phyloP scores from a whole-genome alignment of 2,329 filamentous ascomycete genomes.

The Diaporthe citri region DNA sequence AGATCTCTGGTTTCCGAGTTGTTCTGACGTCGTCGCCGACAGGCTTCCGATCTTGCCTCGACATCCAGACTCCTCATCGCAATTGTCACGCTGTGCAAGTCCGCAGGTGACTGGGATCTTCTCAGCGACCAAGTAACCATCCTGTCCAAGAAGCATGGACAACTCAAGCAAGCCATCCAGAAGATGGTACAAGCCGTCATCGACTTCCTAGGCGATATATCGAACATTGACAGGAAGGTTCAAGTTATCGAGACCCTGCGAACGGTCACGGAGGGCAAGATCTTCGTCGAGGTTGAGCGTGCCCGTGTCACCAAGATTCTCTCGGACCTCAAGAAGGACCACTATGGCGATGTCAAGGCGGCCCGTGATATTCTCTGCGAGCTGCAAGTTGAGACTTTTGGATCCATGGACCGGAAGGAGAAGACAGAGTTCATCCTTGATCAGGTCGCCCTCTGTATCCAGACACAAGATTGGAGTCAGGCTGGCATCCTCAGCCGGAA shows the following conservation, averaged over 20 bases:
- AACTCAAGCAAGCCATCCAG: slow-evolving; percentile 98
- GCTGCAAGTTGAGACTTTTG: slow-evolving; percentile 98
- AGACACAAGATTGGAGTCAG: slow-evolving; percentile 96
- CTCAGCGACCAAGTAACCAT: slow-evolving; percentile 97
- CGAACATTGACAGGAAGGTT: slow-evolving; percentile 88
- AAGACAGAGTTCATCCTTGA: slow-evolving; percentile 99
- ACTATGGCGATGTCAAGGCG: slow-evolving; percentile 85
- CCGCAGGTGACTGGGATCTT: slow-evolving; percentile 91
- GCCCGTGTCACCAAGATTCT: slow-evolving; percentile 95
- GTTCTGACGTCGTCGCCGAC: slow-evolving; percentile 28
- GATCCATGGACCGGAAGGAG: slow-evolving; percentile 95
- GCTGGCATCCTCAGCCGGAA: slow-evolving; percentile 94
- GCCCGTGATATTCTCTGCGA: slow-evolving; percentile 96
- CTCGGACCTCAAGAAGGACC: slow-evolving; percentile 96
- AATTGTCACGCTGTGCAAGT: slow-evolving; percentile 95
- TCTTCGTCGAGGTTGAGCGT: slow-evolving; percentile 98
- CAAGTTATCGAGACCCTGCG: slow-evolving; percentile 94
- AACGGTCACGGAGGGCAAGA: slow-evolving; percentile 99
- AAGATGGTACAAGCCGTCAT: slow-evolving; percentile 99
- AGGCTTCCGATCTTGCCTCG: slow-evolving; percentile 96
- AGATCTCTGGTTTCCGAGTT: background rate
- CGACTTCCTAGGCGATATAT: slow-evolving; percentile 88
- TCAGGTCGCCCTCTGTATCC: slow-evolving; percentile 94
- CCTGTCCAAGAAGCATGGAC: slow-evolving; percentile 99
- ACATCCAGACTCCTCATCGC: slow-evolving; percentile 89